Base-by-base conservation (phyloP, 83 land plant genomes). In the Diphasiastrum complanatum region DNA sequence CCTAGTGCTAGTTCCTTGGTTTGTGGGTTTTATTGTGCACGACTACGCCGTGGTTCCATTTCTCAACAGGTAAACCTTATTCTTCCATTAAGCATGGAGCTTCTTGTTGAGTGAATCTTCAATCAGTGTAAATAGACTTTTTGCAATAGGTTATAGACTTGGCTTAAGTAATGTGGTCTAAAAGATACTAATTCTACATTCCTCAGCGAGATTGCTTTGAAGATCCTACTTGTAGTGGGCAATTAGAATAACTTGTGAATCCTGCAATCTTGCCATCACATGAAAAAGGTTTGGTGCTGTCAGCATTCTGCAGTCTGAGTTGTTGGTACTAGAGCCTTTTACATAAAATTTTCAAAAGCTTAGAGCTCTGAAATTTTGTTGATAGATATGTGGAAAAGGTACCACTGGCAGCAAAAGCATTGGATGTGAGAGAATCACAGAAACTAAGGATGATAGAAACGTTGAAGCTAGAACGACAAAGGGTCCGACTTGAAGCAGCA, bases 321-420 rank as follows among this genome's bases (percentile, higher is more conserved):
- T n/a, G n/a, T n/a, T n/a, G n/a, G n/a, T n/a, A n/a, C n/a, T n/a
- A 38, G 43, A 8, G 43, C 14, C 43, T 38, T 38, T 8, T 8
- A 38, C 12, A 38, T 14, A 38, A 38, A 38, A 38, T 38, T 38
- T 38, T 52, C 56, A 29, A 4, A n/a, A 55, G 32, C 26, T 38
- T 32, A 55, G 10, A 35, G 5, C 63, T 27, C 38, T 60, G 55
- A 10, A 12, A 40, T 14, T 18, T 38, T 4, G 4, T 59, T 20
- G 58, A 10, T 66, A 92, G 98, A 64, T 92, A 83, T 73, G 98
- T 92, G 57, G 93, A 85, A 80, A 83, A 64, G 28, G 99, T 95
- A 22, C 99, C 99, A 45, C 71, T 95, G 32, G 99, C 97, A 36
- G 92, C 93, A 20, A 59, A 89, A 70, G 35, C 84, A 50, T 74